Base-by-base conservation (phyloP, 257 asterid genomes). In the Salvia rosmarinus region DNA sequence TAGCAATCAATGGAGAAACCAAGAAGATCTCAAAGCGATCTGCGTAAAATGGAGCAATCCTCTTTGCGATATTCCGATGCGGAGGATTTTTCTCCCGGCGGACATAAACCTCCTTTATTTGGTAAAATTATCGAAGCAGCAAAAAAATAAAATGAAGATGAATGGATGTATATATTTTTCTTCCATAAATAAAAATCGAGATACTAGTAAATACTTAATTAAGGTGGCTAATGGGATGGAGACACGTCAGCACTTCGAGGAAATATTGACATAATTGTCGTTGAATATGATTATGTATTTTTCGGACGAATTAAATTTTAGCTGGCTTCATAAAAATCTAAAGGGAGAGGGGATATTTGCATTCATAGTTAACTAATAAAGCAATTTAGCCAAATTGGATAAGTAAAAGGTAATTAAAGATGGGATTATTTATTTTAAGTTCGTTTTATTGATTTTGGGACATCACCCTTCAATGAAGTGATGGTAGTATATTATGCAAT, bases 21-120 rank as follows among this genome's bases (percentile, higher is more conserved):
- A 49, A n/a, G 17, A 71, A 66, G 72, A 75, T 60, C 72, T 60
- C 72, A 32, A 70, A 71, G 59, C 52, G 76, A 75, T 71, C 73
- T 61, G 16, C 40, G 23, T 30, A 10, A 43, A 30, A 32, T 32
- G 51, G 40, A 40, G 56, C 70, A 52, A 68, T 56, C 70, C 70
- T 60, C 55, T 42, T 50, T 42, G 70, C 69, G 80, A 64, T 58
- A 42, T 58, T 70, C 63, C 77, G 74, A 64, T 16, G 74, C 68
- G 68, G 77, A 65, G 44, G 72, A 64, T 25, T 52, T 67, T 72
- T 44, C 54, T 17, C 65, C 55, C 39, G 30, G 70, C 57, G 67
- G 73, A 68, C 66, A 37, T 68, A 49, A 73, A 78, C 75, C 71
- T 52, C 78, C 25, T 25, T 55, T 62, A 16, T 43, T 71, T 51